A percentile compares a stretch with the other conserved stretches of the same genome.
phyloP scores from a whole-genome alignment of 2,329 filamentous ascomycete species.

The Alternaria sp. region DNA sequence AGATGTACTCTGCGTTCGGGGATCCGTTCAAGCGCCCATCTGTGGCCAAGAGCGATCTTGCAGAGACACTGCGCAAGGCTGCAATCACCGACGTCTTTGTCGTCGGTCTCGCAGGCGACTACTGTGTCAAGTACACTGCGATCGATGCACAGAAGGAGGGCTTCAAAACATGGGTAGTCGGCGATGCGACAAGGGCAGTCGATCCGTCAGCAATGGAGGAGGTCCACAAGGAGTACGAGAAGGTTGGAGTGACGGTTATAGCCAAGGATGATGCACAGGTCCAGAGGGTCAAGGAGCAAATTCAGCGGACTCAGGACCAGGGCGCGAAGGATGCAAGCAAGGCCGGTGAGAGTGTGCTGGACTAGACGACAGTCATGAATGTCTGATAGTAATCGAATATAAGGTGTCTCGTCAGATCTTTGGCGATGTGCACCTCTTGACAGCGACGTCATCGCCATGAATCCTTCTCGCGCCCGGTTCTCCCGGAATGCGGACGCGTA shows the following conservation, averaged over 20 bases:
- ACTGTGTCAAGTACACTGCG: conserved; percentile 84
- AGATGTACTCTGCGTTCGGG: conserved; percentile 94
- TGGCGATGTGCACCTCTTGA: neutral
- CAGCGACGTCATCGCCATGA: neutral
- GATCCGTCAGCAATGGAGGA: conserved; percentile 65
- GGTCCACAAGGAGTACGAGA: conserved; percentile 61
- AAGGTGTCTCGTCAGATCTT: neutral
- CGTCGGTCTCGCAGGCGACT: conserved; percentile 86
- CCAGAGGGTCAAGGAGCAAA: conserved; percentile 51
- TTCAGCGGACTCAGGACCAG: conserved; percentile 7
- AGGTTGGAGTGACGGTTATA: conserved; percentile 69
- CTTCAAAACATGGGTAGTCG: conserved; percentile 77
- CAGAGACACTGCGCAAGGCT: conserved; percentile 60
- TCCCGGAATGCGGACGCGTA: neutral
- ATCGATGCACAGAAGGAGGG: conserved; percentile 77
- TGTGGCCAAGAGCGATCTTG: conserved; percentile 68
- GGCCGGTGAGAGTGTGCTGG: conserved; percentile 9
- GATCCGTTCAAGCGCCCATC: conserved; percentile 73
- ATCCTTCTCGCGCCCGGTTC: neutral
- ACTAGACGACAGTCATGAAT: neutral
- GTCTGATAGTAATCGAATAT: neutral
- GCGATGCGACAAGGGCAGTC: conserved; percentile 79
- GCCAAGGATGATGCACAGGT: conserved; percentile 64
- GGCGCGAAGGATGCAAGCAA: conserved; percentile 5
- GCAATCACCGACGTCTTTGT: conserved; percentile 81